These are phyloP conservation scores for Chaetomiaceae sp. DNA, from an alignment of 2,329 filamentous ascomycete genomes.

Conservation along the genomic window DNA sequence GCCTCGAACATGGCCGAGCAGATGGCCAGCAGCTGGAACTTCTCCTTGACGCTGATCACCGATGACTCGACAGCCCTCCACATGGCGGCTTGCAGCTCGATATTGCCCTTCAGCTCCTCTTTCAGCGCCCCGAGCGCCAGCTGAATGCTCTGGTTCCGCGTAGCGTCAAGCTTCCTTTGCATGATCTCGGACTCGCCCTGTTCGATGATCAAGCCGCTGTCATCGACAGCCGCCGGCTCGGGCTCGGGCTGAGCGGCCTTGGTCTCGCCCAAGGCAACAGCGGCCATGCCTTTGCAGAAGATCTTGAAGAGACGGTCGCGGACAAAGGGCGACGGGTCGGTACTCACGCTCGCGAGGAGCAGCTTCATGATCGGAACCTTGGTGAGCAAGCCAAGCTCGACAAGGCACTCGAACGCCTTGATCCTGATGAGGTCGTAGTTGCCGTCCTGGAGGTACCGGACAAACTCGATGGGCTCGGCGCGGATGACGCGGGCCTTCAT, in stretches of 20 bases:
- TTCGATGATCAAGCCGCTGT: constrained; percentile 44
- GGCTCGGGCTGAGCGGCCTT: constrained; percentile 27
- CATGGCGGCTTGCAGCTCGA: constrained; percentile 40
- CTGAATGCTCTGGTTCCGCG: constrained; percentile 44
- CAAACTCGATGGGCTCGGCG: constrained; percentile 49
- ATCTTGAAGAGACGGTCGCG: constrained; percentile 56
- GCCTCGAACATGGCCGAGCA: constrained; percentile 47
- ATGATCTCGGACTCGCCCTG: constrained; percentile 40
- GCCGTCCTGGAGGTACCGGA: constrained; percentile 60
- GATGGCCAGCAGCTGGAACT: constrained; percentile 47
- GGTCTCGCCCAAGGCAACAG: constrained; percentile 59
- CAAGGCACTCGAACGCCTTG: constrained; percentile 59
- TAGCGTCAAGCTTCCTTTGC: constrained; percentile 42
- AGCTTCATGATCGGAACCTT: constrained; percentile 52
- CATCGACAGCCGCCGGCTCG: constrained; percentile 27
- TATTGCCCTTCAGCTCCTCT: constrained; percentile 41
- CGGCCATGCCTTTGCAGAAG: constrained; percentile 55
- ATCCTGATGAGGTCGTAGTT: constrained; percentile 59
- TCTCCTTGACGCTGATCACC: constrained; percentile 43
- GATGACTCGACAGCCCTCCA: constrained; percentile 48
- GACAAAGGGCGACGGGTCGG: constrained; percentile 59
- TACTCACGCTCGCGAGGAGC: constrained; percentile 54
- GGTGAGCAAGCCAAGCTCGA: constrained; percentile 58
- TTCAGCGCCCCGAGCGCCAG: constrained; percentile 45
- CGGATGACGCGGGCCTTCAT: constrained; percentile 62